Conservation (phyloP, 345 rosid genomes). For the Hirschfeldia incana region DNA sequence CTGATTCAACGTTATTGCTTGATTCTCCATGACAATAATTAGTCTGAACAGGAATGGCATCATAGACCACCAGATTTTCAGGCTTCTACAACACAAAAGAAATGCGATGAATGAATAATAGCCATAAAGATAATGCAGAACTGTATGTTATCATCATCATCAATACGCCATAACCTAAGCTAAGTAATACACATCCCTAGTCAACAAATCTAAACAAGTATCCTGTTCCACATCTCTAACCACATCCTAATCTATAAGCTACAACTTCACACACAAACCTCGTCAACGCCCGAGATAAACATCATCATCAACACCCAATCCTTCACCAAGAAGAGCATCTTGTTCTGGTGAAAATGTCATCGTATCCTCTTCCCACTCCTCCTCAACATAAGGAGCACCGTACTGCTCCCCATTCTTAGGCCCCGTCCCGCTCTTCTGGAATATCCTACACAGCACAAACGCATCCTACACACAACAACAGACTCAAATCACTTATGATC, state of each 20-base stretch:
- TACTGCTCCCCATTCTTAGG: conserved; percentile 99
- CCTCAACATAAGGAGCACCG: conserved; percentile 94
- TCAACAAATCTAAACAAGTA: neutral
- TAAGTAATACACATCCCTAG: neutral
- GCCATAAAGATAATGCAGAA: neutral
- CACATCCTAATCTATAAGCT: neutral
- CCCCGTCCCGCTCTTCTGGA: conserved; percentile 94
- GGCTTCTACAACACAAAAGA: conserved; percentile 45
- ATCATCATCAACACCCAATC: conserved; percentile 41
- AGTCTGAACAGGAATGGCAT: conserved; percentile 41
- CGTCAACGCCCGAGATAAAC: conserved; percentile 55
- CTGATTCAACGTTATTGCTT: conserved; percentile 52
- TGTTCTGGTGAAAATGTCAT: conserved; percentile 53
- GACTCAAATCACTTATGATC: neutral
- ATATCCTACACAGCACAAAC: conserved; percentile 85
- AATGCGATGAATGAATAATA: neutral
- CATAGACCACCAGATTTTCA: conserved; percentile 43
- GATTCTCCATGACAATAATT: conserved; percentile 60
- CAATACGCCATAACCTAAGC: conserved; percentile 10
- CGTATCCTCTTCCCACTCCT: conserved; percentile 79
- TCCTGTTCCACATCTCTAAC: neutral
- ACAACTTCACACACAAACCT: conserved; percentile 44
- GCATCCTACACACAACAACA: conserved; percentile 53
- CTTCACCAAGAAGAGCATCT: conserved; percentile 46
- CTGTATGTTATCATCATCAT: neutral